These are phyloP conservation scores for Opeltia flavorubescens DNA, from an alignment of 495 filamentous ascomycete species.

Conservation along the genomic window DNA sequence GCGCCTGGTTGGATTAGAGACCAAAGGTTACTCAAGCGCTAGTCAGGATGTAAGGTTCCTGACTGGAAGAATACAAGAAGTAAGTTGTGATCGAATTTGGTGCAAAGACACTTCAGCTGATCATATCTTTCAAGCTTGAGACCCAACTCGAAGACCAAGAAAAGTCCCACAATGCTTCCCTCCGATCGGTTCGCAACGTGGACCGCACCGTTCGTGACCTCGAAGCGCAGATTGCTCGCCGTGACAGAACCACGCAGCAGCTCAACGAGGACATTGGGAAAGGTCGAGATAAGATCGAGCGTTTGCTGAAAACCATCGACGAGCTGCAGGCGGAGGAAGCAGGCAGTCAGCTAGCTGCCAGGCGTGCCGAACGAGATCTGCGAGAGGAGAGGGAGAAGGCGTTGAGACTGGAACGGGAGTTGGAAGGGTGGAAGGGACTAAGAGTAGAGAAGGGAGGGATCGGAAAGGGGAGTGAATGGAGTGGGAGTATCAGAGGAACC, in stretches of 20 bases:
- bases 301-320: conserved; percentile 78
- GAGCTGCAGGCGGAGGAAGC: conserved; percentile 81
- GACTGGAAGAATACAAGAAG: conserved; percentile 90
- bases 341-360: conserved; percentile 59
- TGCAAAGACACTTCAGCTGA: neutral
- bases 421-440: conserved; percentile 72
- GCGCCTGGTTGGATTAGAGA: conserved; percentile 82
- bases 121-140: conserved; percentile 53
- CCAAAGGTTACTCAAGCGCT: conserved; percentile 85
- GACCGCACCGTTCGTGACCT: conserved; percentile 92
- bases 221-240: conserved; percentile 80
- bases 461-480: conserved; percentile 23
- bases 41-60: conserved; percentile 93
- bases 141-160: conserved; percentile 80
- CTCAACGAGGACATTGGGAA: conserved; percentile 70
- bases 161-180: conserved; percentile 56
- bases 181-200: conserved; percentile 79
- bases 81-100: conserved; percentile 25
- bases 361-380: conserved; percentile 78
- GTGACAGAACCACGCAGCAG: conserved; percentile 69
- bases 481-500: conserved; percentile 11
- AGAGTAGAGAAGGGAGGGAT: conserved; percentile 45
- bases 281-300: conserved; percentile 77
- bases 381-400: conserved; percentile 78
- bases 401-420: conserved; percentile 70